These are phyloP conservation scores for Geoglossum cookeanum DNA, from an alignment of 2,329 filamentous ascomycete genomes.

Conservation along the genomic window DNA sequence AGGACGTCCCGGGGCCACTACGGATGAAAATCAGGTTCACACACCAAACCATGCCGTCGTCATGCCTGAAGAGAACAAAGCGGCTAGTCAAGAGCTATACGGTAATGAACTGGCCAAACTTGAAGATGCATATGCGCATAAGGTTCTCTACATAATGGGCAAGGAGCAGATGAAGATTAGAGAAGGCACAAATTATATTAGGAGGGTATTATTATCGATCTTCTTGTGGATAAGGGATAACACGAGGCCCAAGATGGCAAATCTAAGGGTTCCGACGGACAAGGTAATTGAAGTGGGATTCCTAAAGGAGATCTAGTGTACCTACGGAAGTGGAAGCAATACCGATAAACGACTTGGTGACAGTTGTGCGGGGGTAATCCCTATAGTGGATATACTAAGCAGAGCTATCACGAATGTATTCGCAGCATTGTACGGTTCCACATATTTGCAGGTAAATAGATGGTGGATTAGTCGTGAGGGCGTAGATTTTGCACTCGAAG, in stretches of 20 bases:
- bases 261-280: conserved; percentile 38
- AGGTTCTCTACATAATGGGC: conserved; percentile 21
- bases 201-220: conserved; percentile 29
- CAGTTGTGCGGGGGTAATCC: too few species aligned
- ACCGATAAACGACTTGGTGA: too few species aligned
- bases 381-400: too few species aligned
- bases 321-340: too few species aligned
- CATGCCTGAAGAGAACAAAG: neutral
- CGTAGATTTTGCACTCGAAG: too few species aligned
- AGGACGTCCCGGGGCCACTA: neutral
- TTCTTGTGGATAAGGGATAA: conserved; percentile 51
- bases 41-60: neutral
- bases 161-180: conserved; percentile 41
- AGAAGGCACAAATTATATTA: conserved; percentile 21
- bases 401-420: too few species aligned
- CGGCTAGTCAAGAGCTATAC: neutral
- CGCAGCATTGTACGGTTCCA: too few species aligned
- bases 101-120: neutral
- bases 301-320: conserved; percentile 39
- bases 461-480: too few species aligned
- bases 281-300: conserved; percentile 49
- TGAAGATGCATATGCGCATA: neutral
- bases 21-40: neutral
- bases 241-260: conserved; percentile 44
- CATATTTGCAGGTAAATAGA: too few species aligned